These are phyloP conservation scores for Saxophila tyrrhenica DNA, from an alignment of 495 filamentous ascomycete genomes.

Conservation along the genomic window DNA sequence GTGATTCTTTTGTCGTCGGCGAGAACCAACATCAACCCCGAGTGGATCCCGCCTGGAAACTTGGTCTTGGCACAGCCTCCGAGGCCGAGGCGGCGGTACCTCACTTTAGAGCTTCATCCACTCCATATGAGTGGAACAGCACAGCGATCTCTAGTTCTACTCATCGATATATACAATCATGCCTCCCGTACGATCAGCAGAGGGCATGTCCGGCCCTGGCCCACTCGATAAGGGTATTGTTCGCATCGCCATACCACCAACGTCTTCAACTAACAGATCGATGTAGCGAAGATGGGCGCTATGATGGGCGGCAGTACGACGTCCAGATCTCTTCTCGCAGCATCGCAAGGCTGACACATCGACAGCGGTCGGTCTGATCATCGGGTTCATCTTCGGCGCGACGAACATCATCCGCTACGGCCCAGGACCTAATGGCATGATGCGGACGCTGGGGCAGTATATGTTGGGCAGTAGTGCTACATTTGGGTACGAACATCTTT, in stretches of 20 bases:
- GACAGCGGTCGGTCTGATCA: conserved; percentile 82
- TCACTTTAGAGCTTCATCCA: no score
- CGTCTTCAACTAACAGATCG: background rate
- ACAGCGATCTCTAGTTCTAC: no score
- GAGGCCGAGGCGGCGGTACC: no score
- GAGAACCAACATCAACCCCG: no score
- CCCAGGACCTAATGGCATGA: conserved; percentile 81
- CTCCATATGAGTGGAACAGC: no score
- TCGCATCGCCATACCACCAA: background rate
- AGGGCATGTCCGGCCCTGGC: conserved; percentile 52
- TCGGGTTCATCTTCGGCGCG: conserved; percentile 93
- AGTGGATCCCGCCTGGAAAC: no score
- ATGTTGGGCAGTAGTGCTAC: conserved; percentile 95
- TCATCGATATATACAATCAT: no score
- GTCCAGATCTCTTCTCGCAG: background rate
- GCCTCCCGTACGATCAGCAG: conserved; percentile 55
- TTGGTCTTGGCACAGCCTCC: no score
- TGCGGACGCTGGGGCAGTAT: conserved; percentile 88
- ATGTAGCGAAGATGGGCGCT: conserved; percentile 98
- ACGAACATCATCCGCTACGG: conserved; percentile 93
- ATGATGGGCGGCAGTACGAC: conserved; percentile 96
- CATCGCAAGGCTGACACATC: conserved; percentile 6
- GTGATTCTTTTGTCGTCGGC: no score
- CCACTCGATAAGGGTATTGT: conserved; percentile 84
- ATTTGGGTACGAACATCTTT: conserved; percentile 60